Conservation (phyloP, 345 rosid genomes). For the Salix udensis region DNA sequence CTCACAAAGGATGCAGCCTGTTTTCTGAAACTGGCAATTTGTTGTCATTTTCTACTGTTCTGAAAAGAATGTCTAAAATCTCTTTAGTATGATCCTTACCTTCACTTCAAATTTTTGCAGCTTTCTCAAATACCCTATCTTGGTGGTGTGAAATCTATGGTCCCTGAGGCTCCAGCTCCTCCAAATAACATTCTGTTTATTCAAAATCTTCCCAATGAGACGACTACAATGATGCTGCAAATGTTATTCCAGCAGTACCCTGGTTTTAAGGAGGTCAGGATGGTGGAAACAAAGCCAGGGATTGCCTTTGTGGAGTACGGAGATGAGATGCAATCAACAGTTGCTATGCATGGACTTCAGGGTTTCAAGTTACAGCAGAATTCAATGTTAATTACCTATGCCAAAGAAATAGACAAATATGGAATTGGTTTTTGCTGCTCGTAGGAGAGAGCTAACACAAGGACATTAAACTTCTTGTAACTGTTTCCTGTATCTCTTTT, state of each 20-base stretch:
- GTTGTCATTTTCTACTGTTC: neutral
- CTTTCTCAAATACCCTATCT: constrained; percentile 82
- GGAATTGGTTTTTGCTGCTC: neutral
- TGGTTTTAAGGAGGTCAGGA: constrained; percentile 93
- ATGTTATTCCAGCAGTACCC: constrained; percentile 63
- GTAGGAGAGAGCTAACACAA: neutral
- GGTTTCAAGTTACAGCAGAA: constrained; percentile 72
- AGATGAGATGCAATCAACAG: constrained; percentile 84
- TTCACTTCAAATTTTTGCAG: constrained; percentile 37
- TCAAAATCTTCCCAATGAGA: constrained; percentile 86
- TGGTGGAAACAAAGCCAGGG: constrained; percentile 95
- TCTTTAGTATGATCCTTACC: neutral
- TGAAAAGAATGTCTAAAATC: neutral
- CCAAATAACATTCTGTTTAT: constrained; percentile 90
- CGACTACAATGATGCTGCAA: constrained; percentile 78
- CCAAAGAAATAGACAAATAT: constrained; percentile 73
- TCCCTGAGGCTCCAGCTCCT: constrained; percentile 88
- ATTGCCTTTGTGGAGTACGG: constrained; percentile 90
- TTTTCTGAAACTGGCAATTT: neutral
- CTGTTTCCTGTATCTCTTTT: neutral
- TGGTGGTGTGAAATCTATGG: constrained; percentile 54
- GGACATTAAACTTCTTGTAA: neutral
- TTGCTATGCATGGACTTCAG: constrained; percentile 85
- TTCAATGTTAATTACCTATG: constrained; percentile 78
- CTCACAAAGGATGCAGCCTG: neutral